Conservation (phyloP, 108 stramenopile genomes). For the Discostella pseudostelligera region DNA sequence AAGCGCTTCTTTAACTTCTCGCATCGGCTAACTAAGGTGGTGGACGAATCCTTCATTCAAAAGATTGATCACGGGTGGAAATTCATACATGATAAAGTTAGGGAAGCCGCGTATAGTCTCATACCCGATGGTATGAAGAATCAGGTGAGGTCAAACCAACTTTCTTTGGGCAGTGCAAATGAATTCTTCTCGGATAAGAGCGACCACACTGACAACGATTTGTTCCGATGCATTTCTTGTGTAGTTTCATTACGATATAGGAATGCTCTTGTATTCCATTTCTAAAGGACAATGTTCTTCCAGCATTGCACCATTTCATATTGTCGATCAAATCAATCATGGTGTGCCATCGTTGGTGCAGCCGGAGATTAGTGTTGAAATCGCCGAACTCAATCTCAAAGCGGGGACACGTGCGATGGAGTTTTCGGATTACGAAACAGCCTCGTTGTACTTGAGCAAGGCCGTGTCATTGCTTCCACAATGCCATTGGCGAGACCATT, state of each 20-base stretch:
- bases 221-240: not conserved
- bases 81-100: constrained; percentile 53
- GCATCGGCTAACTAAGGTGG: constrained; percentile 5
- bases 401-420: constrained; percentile 23
- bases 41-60: constrained; percentile 29
- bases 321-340: constrained; percentile 17
- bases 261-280: constrained; percentile 13
- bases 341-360: constrained; percentile 1
- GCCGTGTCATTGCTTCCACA: constrained; percentile 14
- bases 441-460: constrained; percentile 17
- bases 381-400: constrained; percentile 27
- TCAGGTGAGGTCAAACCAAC: not conserved
- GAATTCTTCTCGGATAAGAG: not conserved
- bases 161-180: not conserved
- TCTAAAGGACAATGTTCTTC: not conserved
- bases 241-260: constrained; percentile 16
- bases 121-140: constrained; percentile 20
- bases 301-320: not conserved
- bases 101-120: constrained; percentile 56
- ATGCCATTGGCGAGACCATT: constrained; percentile 18
- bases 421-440: constrained; percentile 28
- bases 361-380: not conserved
- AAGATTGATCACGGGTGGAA: constrained; percentile 11
- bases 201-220: not conserved
- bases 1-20: constrained; percentile 1